Base-by-base conservation (phyloP, 78 protist species). In the Speleostelium caveatum region DNA sequence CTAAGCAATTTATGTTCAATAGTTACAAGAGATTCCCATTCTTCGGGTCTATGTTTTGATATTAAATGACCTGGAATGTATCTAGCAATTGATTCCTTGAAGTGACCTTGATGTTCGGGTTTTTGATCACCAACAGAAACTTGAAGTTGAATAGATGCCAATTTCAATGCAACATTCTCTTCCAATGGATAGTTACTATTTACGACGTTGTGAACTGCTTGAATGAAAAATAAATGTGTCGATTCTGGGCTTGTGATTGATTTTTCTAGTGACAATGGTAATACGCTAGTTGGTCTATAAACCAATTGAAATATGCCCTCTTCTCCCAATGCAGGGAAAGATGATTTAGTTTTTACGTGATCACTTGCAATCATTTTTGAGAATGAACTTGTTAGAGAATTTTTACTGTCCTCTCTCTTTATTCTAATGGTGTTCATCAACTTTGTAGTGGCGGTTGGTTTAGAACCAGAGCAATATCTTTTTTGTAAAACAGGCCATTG, bases 131-230 rank as follows among this genome's bases (percentile, higher is more conserved):
- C 79, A 3, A 83, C 56, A 3, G 3, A 16, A 4, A 83, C 91
- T 69, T 83, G 91, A 26, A 83, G 21, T 59, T 83, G 91, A 30
- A 83, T 83, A 6, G 79, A 69, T 10, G 91, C 91, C 59, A 83
- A n/a, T 53, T 83, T 83, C 14, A 83, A 65, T 41, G 91, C 91
- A 0, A 83, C 62, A 36, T 83, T 79, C 32, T 83, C 72, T 21
- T 83, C 91, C 28, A 77, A 83, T 56, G 91, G 91, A 59, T 83
- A 83, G 24, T 83, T 83, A 39, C 91, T 83, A 36, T 83, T 38
- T 1, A 83, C 51, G 30, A 83, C 79, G 32, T 83, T 73, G 30
- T 69, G 72, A n/a, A 83, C 26, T 0, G 91, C 91, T 69, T 83
- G 91, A 59, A 83, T 83, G 32, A 69, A 83, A 33, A 83, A 83